Evolutionary conservation across 139 green algal species (phyloP).

Genomic region (Protoeuglena noctilucae): DNA sequence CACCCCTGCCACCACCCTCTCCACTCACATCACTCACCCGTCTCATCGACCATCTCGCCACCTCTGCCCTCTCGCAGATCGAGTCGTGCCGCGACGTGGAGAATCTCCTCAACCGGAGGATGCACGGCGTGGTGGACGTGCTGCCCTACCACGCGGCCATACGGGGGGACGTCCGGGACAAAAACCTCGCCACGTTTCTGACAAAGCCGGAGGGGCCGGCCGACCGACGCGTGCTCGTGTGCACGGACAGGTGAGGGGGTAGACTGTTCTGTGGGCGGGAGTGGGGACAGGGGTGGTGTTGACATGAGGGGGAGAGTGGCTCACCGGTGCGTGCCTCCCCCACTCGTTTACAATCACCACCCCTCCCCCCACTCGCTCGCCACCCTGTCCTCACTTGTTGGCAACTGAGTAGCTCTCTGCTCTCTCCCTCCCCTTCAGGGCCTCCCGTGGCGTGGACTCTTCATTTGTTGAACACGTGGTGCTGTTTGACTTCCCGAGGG

Average conservation of each 20-base stretch:
- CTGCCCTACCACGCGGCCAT: conserved; percentile 76
- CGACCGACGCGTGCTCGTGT: conserved; percentile 38
- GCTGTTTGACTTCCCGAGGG: conserved; percentile 89
- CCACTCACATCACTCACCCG: conserved; percentile 1
- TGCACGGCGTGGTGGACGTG: conserved; percentile 20
- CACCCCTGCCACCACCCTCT: background rate
- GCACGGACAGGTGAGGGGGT: no score
- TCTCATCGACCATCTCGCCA: conserved; percentile 3
- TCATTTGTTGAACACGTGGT: conserved; percentile 57
- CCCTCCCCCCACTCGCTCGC: background rate
- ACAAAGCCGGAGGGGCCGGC: conserved; percentile 2
- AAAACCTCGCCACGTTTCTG: conserved; percentile 48
- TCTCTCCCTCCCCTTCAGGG: no score
- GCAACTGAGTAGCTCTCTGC: no score
- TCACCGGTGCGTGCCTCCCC: no score
- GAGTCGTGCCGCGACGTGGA: conserved; percentile 74
- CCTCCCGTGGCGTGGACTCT: conserved; percentile 56
- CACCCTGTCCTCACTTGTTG: background rate
- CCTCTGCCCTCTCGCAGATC: conserved; percentile 36
- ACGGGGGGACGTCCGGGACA: conserved; percentile 20
- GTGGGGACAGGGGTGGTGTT: no score
- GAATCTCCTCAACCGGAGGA: conserved; percentile 54
- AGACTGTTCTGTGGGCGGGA: no score
- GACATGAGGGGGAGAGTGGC: no score
- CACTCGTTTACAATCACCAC: conserved; percentile 2